Base-by-base conservation (phyloP, 2,329 filamentous ascomycete genomes). In the Microsporum canis region DNA sequence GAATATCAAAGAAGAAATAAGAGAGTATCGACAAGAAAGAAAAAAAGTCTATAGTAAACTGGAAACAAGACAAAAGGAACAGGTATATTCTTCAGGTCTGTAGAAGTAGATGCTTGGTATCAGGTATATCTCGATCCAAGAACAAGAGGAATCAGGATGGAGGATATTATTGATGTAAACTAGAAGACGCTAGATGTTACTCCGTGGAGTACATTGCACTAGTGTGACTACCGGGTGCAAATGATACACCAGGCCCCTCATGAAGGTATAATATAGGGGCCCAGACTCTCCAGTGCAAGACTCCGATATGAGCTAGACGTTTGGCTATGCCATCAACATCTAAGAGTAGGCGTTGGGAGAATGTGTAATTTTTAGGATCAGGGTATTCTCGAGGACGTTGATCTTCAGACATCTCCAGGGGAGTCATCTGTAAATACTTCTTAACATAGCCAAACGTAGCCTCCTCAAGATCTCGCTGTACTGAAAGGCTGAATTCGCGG, bases 261-360 rank as follows among this genome's bases (percentile, higher is more conserved):
- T 17, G 51, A 12, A 61, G 33, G 70, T 96, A 96, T 10, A 88
- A 84, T 59, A 95, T 78, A 1, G 84, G 83, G 1, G 83, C 82
- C 90, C 91, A 97, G 2, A 96, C 87, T 57, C 89, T 83, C 91
- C 91, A 96, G 73, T 96, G 91, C 29, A 97, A 76, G 4, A 94
- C 80, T 12, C 88, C 85, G 51, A 96, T 84, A 69, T 96, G 92
- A 4, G 89, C 87, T 58, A 96, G 80, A 53, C 89, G 84, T 51
- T 85, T 87, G 0, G 89, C 84, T 71, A 96, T 83, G 62, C 71
- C 69, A 57, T 76, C 73, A 3, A 75, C 65, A 60, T 73, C 71
- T 36, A 68, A 63, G 12, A 66, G 33, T 31, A 71, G 69, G 39
- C 71, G 70, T 23, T 71, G 66, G 1, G 67, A 59, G 3, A 58